Percentiles rank a stretch among this genome's conserved stretches.
Evolutionary conservation across 805 yeast genomes (phyloP).

Genomic region (Candida awuae): DNA sequence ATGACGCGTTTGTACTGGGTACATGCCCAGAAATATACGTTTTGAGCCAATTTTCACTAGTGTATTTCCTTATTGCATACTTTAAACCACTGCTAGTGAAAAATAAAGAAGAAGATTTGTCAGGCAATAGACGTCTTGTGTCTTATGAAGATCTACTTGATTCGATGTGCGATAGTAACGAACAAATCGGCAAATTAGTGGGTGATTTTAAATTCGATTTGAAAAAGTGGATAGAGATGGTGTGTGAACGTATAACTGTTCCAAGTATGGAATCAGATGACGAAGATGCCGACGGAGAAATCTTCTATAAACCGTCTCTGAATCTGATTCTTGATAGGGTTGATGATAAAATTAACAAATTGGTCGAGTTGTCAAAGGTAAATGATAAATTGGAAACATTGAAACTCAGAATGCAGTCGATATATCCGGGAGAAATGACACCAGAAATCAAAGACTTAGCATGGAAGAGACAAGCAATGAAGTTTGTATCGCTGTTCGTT

Average conservation of each 20-base stretch:
- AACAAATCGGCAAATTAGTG: background rate
- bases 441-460: slow-evolving; percentile 11
- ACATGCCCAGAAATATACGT: slow-evolving; percentile 33
- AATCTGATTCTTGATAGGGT: slow-evolving; percentile 34
- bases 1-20: slow-evolving; percentile 33
- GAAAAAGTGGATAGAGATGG: slow-evolving; percentile 30
- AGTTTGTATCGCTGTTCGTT: slow-evolving; percentile 40
- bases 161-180: slow-evolving; percentile 13
- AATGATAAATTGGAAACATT: slow-evolving; percentile 9
- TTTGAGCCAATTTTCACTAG: slow-evolving; percentile 33
- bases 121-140: slow-evolving; percentile 22
- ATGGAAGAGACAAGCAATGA: slow-evolving; percentile 35
- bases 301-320: slow-evolving; percentile 37
- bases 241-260: no score
- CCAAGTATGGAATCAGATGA: slow-evolving; percentile 26
- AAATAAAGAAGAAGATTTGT: slow-evolving; percentile 5
- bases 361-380: slow-evolving; percentile 31
- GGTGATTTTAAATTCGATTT: slow-evolving; percentile 1
- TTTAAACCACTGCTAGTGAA: slow-evolving; percentile 25
- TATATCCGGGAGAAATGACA: slow-evolving; percentile 3
- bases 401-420: slow-evolving; percentile 1
- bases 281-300: slow-evolving; percentile 34
- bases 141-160: slow-evolving; percentile 37
- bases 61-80: slow-evolving; percentile 33
- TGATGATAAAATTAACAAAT: slow-evolving; percentile 29